Evolutionary conservation across 2,329 filamentous ascomycete species (phyloP).

Genomic region (Fusarium acutatum): DNA sequence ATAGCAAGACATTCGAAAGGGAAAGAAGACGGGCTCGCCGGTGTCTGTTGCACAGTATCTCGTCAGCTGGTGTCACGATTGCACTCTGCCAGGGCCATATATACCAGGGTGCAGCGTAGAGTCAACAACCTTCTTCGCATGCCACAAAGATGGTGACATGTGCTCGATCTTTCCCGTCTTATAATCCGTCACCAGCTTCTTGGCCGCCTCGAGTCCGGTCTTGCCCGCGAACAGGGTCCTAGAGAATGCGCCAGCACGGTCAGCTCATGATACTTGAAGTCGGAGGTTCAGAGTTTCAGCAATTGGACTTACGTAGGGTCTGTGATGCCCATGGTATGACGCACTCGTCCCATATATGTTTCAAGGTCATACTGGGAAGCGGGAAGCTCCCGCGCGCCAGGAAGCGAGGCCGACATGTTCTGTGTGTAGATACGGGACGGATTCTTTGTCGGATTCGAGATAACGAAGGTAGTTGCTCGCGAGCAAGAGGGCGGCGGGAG

Average conservation of each 20-base stretch:
- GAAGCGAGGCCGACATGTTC: slow-evolving; percentile 71
- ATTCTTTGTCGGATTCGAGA: slow-evolving; percentile 14
- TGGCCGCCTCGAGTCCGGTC: slow-evolving; percentile 84
- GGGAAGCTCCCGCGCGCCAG: slow-evolving; percentile 81
- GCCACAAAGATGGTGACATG: slow-evolving; percentile 93
- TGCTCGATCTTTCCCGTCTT: slow-evolving; percentile 81
- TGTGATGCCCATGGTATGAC: slow-evolving; percentile 86
- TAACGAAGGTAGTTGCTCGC: neutral
- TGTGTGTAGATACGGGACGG: neutral
- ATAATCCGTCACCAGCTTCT: slow-evolving; percentile 81
- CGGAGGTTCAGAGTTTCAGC: neutral
- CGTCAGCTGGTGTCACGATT: slow-evolving; percentile 17
- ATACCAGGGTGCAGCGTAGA: slow-evolving; percentile 94
- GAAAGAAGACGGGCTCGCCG: slow-evolving; percentile 88
- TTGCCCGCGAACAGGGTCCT: slow-evolving; percentile 88
- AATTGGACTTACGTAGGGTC: slow-evolving; percentile 84
- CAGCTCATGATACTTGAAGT: neutral
- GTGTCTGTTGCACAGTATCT: slow-evolving; percentile 71
- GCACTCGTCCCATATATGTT: slow-evolving; percentile 95
- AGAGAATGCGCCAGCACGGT: slow-evolving; percentile 16
- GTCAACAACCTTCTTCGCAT: slow-evolving; percentile 96
- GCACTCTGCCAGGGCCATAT: slow-evolving; percentile 29
- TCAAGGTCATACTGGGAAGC: slow-evolving; percentile 90
- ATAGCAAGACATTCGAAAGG: slow-evolving; percentile 97
- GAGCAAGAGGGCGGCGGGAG: slow-evolving; percentile 7